These are phyloP conservation scores for Trichosporon sp. DNA, from an alignment of 1,284 basidiomycete genomes.

Conservation along the genomic window DNA sequence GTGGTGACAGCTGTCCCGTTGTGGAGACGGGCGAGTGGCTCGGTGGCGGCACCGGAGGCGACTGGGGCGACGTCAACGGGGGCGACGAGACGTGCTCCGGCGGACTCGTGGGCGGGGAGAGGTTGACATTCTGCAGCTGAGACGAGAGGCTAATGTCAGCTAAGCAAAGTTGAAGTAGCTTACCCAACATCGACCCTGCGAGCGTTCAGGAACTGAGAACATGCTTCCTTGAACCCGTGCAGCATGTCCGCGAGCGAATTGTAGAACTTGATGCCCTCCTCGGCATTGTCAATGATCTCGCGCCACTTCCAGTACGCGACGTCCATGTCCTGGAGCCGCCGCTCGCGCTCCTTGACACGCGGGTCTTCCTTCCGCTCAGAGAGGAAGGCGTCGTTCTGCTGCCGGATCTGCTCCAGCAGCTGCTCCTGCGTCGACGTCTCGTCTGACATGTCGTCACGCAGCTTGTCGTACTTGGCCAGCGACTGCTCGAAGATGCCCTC, in stretches of 20 bases:
- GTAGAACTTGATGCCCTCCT: conserved; percentile 89
- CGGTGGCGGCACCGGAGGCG: conserved; percentile 11
- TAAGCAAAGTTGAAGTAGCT: conserved; percentile 7
- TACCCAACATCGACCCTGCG: conserved; percentile 56
- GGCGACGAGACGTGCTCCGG: conserved; percentile 8
- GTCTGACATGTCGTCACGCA: conserved; percentile 60
- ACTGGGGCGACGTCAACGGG: conserved; percentile 1
- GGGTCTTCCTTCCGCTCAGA: conserved; percentile 73
- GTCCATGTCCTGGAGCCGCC: conserved; percentile 79
- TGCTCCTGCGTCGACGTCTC: conserved; percentile 60
- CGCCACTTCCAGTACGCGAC: conserved; percentile 81
- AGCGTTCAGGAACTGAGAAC: conserved; percentile 65
- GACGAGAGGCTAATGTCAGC: conserved; percentile 14
- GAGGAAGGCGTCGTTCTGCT: conserved; percentile 68
- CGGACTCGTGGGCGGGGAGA: conserved; percentile 13
- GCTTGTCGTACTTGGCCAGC: conserved; percentile 73
- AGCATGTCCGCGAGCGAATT: conserved; percentile 69
- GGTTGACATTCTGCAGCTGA: conserved; percentile 20
- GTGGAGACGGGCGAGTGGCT: conserved; percentile 1
- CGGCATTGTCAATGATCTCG: conserved; percentile 76
- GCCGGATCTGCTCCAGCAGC: conserved; percentile 64
- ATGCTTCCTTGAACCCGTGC: conserved; percentile 65
- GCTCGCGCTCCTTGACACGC: conserved; percentile 72
- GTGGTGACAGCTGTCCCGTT: conserved; percentile 9
- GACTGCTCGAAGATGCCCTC: conserved; percentile 73